Conservation (phyloP, 2,329 filamentous ascomycete species). For the Botrytis aclada region DNA sequence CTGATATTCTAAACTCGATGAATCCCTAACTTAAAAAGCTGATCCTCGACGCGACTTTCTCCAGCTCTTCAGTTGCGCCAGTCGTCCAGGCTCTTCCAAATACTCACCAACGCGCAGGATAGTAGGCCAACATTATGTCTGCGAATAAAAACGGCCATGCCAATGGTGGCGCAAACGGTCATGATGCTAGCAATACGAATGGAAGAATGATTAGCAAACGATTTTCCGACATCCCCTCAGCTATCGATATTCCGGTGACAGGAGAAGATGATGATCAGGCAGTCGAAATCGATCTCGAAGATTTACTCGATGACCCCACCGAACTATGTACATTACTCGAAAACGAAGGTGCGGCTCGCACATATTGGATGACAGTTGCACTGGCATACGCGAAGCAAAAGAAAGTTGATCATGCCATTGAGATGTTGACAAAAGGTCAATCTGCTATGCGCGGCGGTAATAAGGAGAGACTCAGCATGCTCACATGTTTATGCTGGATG, state of each 20-base stretch:
- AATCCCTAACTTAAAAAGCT: slow-evolving; percentile 7
- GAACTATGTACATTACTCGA: slow-evolving; percentile 94
- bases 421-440: slow-evolving; percentile 66
- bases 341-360: slow-evolving; percentile 86
- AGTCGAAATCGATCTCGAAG: slow-evolving; percentile 90
- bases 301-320: slow-evolving; percentile 87
- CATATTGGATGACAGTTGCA: slow-evolving; percentile 97
- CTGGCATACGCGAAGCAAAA: slow-evolving; percentile 94
- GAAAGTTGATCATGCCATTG: slow-evolving; percentile 81
- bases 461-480: slow-evolving; percentile 64
- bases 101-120: slow-evolving; percentile 6
- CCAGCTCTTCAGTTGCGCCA: slow-evolving; percentile 14
- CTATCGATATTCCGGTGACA: slow-evolving; percentile 65
- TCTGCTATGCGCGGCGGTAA: slow-evolving; percentile 56
- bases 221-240: slow-evolving; percentile 62
- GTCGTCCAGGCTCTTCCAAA: slow-evolving; percentile 5
- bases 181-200: slow-evolving; percentile 23
- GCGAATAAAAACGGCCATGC: slow-evolving; percentile 28
- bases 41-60: slow-evolving; percentile 20
- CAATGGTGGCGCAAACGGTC: slow-evolving; percentile 34
- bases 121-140: slow-evolving; percentile 28
- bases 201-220: slow-evolving; percentile 41
- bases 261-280: slow-evolving; percentile 63
- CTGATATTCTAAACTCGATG: slow-evolving; percentile 2
- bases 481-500: slow-evolving; percentile 68